Percentiles rank a stretch among this genome's conserved stretches.
phyloP scores from a whole-genome alignment of 2,329 filamentous ascomycete species.

The Pleoardoris graminearum region DNA sequence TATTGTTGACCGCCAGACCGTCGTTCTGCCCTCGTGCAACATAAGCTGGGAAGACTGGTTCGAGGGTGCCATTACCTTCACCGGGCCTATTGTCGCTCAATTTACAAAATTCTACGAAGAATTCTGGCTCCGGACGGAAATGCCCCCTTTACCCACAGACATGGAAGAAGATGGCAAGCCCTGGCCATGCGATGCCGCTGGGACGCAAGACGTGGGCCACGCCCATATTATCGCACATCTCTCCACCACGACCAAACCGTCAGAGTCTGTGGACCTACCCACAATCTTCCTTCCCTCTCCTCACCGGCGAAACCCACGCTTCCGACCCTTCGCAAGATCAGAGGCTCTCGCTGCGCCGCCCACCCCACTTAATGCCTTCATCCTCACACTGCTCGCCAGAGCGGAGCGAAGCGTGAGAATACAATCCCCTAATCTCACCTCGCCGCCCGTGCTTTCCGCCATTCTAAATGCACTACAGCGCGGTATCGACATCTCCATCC shows the following conservation, averaged over 20 bases:
- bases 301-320: slow-evolving; percentile 70
- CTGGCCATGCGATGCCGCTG: not conserved
- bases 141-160: slow-evolving; percentile 4
- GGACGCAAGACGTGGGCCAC: slow-evolving; percentile 3
- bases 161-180: not conserved
- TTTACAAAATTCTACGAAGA: slow-evolving; percentile 67
- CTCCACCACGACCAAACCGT: slow-evolving; percentile 1
- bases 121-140: slow-evolving; percentile 63
- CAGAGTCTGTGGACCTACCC: slow-evolving; percentile 39
- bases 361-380: slow-evolving; percentile 69
- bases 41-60: slow-evolving; percentile 89
- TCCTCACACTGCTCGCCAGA: slow-evolving; percentile 63
- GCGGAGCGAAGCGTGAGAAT: slow-evolving; percentile 66
- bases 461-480: slow-evolving; percentile 64
- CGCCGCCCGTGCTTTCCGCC: slow-evolving; percentile 63
- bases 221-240: slow-evolving; percentile 13
- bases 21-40: slow-evolving; percentile 78
- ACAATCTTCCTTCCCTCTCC: slow-evolving; percentile 74
- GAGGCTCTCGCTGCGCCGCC: slow-evolving; percentile 60
- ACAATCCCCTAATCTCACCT: slow-evolving; percentile 79
- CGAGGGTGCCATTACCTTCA: slow-evolving; percentile 72
- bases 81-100: slow-evolving; percentile 63
- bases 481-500: slow-evolving; percentile 68
- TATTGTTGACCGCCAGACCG: slow-evolving; percentile 67
- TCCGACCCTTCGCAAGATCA: slow-evolving; percentile 49